Percentiles rank a stretch among this genome's conserved stretches.
phyloP scores from a whole-genome alignment of 805 yeast species.

The Pichia sporocuriosa region DNA sequence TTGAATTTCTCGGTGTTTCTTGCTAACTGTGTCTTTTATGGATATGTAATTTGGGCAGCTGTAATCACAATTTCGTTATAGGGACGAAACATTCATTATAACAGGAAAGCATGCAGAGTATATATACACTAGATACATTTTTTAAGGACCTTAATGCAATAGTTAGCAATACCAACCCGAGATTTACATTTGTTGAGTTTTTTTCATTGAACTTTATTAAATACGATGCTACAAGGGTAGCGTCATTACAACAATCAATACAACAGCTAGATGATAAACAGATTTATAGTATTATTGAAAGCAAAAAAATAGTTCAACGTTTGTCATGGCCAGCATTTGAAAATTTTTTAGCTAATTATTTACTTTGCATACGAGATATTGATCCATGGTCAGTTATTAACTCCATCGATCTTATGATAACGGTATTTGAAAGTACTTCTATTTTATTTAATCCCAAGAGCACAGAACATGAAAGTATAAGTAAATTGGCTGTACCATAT shows the following conservation, averaged over 20 bases:
- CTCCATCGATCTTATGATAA: constrained; percentile 48
- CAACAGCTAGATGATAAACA: constrained; percentile 20
- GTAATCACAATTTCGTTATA: too few relatives aligned
- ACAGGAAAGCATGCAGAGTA: constrained; percentile 1
- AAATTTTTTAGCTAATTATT: constrained; percentile 35
- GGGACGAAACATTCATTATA: too few relatives aligned
- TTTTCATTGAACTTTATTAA: constrained; percentile 3
- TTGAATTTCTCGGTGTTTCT: too few relatives aligned
- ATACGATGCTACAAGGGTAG: constrained; percentile 16
- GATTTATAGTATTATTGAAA: constrained; percentile 26
- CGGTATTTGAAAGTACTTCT: constrained; percentile 40
- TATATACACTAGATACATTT: constrained; percentile 1
- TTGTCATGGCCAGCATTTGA: constrained; percentile 39
- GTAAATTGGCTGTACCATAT: constrained; percentile 32
- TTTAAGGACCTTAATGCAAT: constrained; percentile 3
- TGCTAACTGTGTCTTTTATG: too few relatives aligned
- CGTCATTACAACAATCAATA: constrained; percentile 21
- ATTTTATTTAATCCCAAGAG: constrained; percentile 41
- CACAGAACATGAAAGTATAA: constrained; percentile 8
- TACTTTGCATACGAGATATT: constrained; percentile 40
- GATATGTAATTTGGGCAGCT: too few relatives aligned
- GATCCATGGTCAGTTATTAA: constrained; percentile 50
- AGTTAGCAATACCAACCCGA: not conserved
- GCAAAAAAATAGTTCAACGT: constrained; percentile 23
- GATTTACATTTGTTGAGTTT: not conserved